A percentile compares a stretch with the other conserved stretches of the same genome.
These are phyloP conservation scores for Debaryomycetaceae sp. DNA, from an alignment of 1,139 yeast genomes.

Conservation along the genomic window DNA sequence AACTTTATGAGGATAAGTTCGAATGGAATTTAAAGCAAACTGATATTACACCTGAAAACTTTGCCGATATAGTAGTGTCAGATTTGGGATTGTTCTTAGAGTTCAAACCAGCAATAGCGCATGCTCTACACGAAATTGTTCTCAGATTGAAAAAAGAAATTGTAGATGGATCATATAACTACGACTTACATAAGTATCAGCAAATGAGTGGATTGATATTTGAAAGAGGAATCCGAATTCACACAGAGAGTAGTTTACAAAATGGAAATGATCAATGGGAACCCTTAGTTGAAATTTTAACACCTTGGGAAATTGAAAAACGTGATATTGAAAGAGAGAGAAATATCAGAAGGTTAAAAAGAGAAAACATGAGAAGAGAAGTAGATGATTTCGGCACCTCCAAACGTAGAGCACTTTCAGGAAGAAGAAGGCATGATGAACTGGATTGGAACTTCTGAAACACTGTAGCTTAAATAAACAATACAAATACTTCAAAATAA, in stretches of 20 bases:
- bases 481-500: no score
- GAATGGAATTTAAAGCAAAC: slow-evolving; percentile 85
- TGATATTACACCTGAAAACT: slow-evolving; percentile 74
- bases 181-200: slow-evolving; percentile 44
- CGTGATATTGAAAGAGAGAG: slow-evolving; percentile 95
- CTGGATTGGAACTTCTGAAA: slow-evolving; percentile 34
- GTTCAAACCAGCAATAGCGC: slow-evolving; percentile 87
- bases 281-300: slow-evolving; percentile 79
- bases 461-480: no score
- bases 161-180: slow-evolving; percentile 67
- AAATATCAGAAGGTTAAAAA: slow-evolving; percentile 82
- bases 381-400: slow-evolving; percentile 34
- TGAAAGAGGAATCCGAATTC: slow-evolving; percentile 43
- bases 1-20: slow-evolving; percentile 84
- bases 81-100: slow-evolving; percentile 86
- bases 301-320: slow-evolving; percentile 92
- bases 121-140: slow-evolving; percentile 78
- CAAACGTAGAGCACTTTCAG: slow-evolving; percentile 42
- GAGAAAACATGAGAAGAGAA: slow-evolving; percentile 76
- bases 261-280: slow-evolving; percentile 74
- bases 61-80: slow-evolving; percentile 76
- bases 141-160: slow-evolving; percentile 78
- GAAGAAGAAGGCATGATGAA: slow-evolving; percentile 57
- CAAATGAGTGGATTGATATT: slow-evolving; percentile 42
- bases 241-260: slow-evolving; percentile 43